phyloP scores from a whole-genome alignment of 768 basidiomycete genomes.

The Pulveroboletus sp. region DNA sequence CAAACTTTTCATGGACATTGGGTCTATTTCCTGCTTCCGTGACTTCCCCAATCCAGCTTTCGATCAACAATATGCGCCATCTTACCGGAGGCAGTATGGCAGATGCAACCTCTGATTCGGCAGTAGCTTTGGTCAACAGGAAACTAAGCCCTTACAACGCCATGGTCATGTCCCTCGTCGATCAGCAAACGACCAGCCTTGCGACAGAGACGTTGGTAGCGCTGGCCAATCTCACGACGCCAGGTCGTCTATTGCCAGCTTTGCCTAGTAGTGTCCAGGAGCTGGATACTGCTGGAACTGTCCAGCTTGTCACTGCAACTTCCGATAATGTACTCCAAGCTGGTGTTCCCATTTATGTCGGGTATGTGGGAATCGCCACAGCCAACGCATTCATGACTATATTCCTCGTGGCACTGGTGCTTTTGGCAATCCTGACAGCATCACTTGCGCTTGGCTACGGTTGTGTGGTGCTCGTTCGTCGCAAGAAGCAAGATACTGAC shows the following conservation, averaged over 20 bases:
- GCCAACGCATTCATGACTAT: slow-evolving; percentile 88
- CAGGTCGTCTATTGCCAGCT: neutral
- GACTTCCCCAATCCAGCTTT: slow-evolving; percentile 58
- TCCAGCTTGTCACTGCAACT: slow-evolving; percentile 59
- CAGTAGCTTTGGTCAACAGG: slow-evolving; percentile 75
- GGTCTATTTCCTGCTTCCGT: slow-evolving; percentile 60
- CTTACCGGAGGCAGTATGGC: slow-evolving; percentile 74
- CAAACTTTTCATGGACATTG: slow-evolving; percentile 88
- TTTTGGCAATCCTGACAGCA: slow-evolving; percentile 54
- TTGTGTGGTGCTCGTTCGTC: slow-evolving; percentile 29
- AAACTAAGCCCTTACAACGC: slow-evolving; percentile 75
- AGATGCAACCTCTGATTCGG: slow-evolving; percentile 52
- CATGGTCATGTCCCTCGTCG: neutral
- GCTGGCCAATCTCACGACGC: slow-evolving; percentile 9
- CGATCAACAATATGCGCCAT: slow-evolving; percentile 80
- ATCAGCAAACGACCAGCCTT: neutral
- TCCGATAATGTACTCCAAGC: slow-evolving; percentile 68
- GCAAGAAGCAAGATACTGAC: slow-evolving; percentile 16
- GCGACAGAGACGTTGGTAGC: slow-evolving; percentile 7
- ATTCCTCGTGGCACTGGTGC: slow-evolving; percentile 70
- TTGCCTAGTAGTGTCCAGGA: slow-evolving; percentile 24
- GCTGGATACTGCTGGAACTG: slow-evolving; percentile 31
- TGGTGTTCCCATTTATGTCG: slow-evolving; percentile 80
- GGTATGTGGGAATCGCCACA: slow-evolving; percentile 69
- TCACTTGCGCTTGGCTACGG: slow-evolving; percentile 51